Percentiles rank a stretch among this genome's conserved stretches.
These are phyloP conservation scores for Coemansia sp. DNA, from an alignment of 192 early-diverging fungal genomes.

Conservation along the genomic window DNA sequence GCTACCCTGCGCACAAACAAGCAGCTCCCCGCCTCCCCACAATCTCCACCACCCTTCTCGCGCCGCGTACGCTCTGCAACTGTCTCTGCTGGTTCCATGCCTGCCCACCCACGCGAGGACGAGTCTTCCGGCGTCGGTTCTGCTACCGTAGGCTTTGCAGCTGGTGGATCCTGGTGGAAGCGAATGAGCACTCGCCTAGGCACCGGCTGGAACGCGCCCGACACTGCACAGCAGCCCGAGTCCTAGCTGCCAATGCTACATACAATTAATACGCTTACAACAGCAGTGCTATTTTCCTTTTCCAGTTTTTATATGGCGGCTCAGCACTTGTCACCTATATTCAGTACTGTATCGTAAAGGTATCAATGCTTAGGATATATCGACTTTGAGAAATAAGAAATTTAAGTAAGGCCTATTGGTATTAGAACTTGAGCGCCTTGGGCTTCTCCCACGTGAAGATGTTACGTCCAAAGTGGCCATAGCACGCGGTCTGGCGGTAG, in stretches of 20 bases:
- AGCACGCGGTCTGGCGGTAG: conserved; percentile 95
- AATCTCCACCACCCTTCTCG: conserved; percentile 27
- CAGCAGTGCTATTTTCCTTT: no score
- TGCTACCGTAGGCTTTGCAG: conserved; percentile 15
- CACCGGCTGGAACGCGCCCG: conserved; percentile 23
- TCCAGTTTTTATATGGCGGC: no score
- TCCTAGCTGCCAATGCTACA: no score
- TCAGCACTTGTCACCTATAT: no score
- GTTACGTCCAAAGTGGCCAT: conserved; percentile 90
- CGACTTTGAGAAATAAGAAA: no score
- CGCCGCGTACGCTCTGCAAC: conserved; percentile 46
- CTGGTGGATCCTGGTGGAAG: conserved; percentile 45
- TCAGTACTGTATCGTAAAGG: no score
- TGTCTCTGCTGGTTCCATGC: conserved; percentile 22
- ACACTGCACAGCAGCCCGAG: conserved; percentile 2
- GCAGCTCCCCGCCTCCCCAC: neutral
- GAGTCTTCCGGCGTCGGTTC: conserved; percentile 7
- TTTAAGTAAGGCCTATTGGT: no score
- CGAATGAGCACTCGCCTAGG: conserved; percentile 42
- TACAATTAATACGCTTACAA: no score
- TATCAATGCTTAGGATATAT: no score
- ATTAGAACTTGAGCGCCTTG: conserved; percentile 71
- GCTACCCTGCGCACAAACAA: conserved; percentile 11
- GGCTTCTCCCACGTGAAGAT: conserved; percentile 95
- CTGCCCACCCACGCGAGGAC: conserved; percentile 5